Percentiles rank a stretch among this genome's conserved stretches.
Evolutionary conservation across 345 rosid genomes (phyloP).

Genomic region (Eucalyptus microcorys): DNA sequence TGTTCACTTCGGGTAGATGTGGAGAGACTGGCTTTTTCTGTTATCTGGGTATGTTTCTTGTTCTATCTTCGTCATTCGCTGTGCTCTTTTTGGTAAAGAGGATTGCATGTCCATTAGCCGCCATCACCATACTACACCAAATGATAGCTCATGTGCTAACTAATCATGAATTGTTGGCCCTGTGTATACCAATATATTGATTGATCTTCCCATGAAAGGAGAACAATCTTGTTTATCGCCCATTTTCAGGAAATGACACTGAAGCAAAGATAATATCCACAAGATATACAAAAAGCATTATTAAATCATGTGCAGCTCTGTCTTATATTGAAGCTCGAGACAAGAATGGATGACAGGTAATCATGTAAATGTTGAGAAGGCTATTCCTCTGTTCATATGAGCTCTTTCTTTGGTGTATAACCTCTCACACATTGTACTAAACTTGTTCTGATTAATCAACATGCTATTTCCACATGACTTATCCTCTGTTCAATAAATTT

Average conservation of each 20-base stretch:
- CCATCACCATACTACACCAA: not conserved
- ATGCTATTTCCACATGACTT: no score
- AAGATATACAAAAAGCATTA: conserved; percentile 76
- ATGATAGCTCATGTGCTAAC: not conserved
- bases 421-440: no score
- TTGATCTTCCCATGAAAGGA: not conserved
- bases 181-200: not conserved
- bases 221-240: not conserved
- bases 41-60: conserved; percentile 63
- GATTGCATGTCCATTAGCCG: not conserved
- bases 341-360: no score
- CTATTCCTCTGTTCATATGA: no score
- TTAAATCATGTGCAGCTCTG: no score
- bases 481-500: no score
- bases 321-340: no score
- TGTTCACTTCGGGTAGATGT: conserved; percentile 94
- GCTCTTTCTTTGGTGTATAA: no score
- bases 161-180: not conserved
- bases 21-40: conserved; percentile 97
- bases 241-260: conserved; percentile 72
- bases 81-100: not conserved
- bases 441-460: no score
- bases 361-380: no score
- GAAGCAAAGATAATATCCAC: conserved; percentile 84
- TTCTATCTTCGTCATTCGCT: not conserved